Evolutionary conservation across 192 early-diverging fungal genomes (phyloP), one percentile per base, ranked within the genome.

Genomic region (Ambispora gerdemannii): DNA sequence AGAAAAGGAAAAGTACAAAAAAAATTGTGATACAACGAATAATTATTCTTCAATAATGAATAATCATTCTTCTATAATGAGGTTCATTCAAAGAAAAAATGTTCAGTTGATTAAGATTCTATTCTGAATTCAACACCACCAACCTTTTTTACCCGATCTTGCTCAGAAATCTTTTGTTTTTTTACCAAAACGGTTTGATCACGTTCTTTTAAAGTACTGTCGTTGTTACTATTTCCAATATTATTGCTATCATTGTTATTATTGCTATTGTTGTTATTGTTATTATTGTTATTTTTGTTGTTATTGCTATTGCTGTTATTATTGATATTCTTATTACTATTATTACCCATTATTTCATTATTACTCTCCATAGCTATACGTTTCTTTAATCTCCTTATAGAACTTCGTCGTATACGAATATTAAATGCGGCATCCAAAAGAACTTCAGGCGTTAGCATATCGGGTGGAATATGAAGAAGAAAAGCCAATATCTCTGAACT

Each of bases 401-500:
- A 11, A 49, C 56, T 70, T 22, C 67, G 19, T 31, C 50, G 72
- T 52, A 95, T 38, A 68, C 87, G 87, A 61, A 95, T 88, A 27
- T 81, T 81, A 25, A 92, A 75, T 1, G 90, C 91, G 3, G 84
- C 82, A 0, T 86, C 87, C 33, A 95, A 72, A 15, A 95, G 73
- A 20, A 76, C 43, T 49, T 93, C 90, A 0, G 87, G 80, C 24
- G 77, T 81, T 22, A 87, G 74, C 55, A 68, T 76, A 50, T 87
- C 84, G 13, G 80, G 82, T 30, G 95, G 95, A 4, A 95, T 83
- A 76, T 93, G 91, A 20, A 95, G 77, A 28, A 97, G 80, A 53
- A 86, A 92, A 1, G 72, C 83, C 31, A 97, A 78, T 22, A 87
- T 75, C 73, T 95, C 94, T 1, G 89, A 83, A 27, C 81, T 87